phyloP scores from a whole-genome alignment of 768 basidiomycete genomes.

The Tremella fuciformis region DNA sequence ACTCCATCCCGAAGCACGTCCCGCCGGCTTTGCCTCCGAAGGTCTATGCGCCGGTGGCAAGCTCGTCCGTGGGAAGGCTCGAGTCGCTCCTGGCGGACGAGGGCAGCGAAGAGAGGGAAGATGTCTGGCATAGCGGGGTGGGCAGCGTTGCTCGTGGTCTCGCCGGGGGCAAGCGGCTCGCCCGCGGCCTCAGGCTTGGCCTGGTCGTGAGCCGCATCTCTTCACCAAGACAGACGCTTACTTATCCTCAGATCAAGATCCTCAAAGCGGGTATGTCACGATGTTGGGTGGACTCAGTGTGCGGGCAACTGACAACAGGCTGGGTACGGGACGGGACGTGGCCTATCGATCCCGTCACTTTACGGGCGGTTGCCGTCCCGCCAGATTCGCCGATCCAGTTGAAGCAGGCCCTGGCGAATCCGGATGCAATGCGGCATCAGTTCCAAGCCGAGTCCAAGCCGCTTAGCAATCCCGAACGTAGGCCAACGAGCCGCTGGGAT shows the following conservation, averaged over 20 bases:
- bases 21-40: conserved; percentile 13
- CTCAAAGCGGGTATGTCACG: conserved; percentile 17
- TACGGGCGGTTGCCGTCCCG: conserved; percentile 18
- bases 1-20: conserved; percentile 21
- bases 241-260: conserved; percentile 24
- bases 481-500: too few relatives aligned
- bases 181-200: conserved; percentile 31
- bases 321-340: conserved; percentile 46
- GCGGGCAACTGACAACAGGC: too few relatives aligned
- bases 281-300: too few relatives aligned
- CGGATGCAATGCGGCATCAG: too few relatives aligned
- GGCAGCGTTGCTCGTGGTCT: conserved; percentile 19
- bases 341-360: conserved; percentile 34
- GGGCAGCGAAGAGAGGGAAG: conserved; percentile 29
- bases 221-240: background rate
- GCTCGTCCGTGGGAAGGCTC: conserved; percentile 23
- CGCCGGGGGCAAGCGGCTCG: conserved; percentile 26
- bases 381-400: conserved; percentile 27
- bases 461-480: too few relatives aligned
- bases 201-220: conserved; percentile 31
- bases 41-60: background rate
- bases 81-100: conserved; percentile 26
- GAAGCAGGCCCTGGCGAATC: too few relatives aligned
- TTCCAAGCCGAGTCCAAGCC: too few relatives aligned
- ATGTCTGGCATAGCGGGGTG: conserved; percentile 33